A percentile compares a stretch with the other conserved stretches of the same genome.
Evolutionary conservation across 2,329 filamentous ascomycete genomes (phyloP).

Genomic region (Neofusicoccum sp.): DNA sequence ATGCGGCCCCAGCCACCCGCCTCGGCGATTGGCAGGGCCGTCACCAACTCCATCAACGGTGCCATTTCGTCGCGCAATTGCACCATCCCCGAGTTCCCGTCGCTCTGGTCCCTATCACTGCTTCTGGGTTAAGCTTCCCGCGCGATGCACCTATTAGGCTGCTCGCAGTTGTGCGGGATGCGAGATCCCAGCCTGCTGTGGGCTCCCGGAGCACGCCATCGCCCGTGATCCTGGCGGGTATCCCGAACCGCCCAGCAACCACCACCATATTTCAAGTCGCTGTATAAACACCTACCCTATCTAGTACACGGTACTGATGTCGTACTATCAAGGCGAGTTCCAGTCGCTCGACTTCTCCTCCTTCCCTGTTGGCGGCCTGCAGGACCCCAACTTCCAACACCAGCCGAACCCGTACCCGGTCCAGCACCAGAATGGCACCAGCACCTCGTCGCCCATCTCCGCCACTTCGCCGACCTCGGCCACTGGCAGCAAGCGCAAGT

Average conservation of each 20-base stretch:
- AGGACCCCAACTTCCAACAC: conserved; percentile 33
- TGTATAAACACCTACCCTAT: conserved; percentile 13
- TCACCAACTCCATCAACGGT: conserved; percentile 9
- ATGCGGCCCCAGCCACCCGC: conserved; percentile 20
- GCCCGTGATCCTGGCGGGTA: conserved; percentile 25
- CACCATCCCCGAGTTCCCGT: conserved; percentile 15
- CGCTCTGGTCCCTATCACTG: conserved; percentile 15
- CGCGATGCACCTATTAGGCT: conserved; percentile 20
- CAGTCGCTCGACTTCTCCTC: conserved; percentile 51
- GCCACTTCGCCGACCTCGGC: conserved; percentile 29
- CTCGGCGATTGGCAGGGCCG: conserved; percentile 22
- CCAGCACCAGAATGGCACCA: conserved; percentile 29
- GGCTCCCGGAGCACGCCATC: conserved; percentile 41
- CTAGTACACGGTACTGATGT: conserved; percentile 18
- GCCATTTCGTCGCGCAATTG: conserved; percentile 17
- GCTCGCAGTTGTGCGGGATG: conserved; percentile 19
- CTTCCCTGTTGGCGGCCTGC: conserved; percentile 38
- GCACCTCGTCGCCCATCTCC: conserved; percentile 34
- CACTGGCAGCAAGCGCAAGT: conserved; percentile 50
- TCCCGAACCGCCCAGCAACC: conserved; percentile 13
- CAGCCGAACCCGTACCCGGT: conserved; percentile 30
- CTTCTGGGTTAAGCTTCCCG: conserved; percentile 16
- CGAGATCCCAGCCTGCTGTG: conserved; percentile 19
- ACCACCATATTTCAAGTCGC: conserved; percentile 20
- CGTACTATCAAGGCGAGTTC: conserved; percentile 44